These are phyloP conservation scores for Cornus controversa DNA, from an alignment of 148 eudicot species.

Conservation along the genomic window DNA sequence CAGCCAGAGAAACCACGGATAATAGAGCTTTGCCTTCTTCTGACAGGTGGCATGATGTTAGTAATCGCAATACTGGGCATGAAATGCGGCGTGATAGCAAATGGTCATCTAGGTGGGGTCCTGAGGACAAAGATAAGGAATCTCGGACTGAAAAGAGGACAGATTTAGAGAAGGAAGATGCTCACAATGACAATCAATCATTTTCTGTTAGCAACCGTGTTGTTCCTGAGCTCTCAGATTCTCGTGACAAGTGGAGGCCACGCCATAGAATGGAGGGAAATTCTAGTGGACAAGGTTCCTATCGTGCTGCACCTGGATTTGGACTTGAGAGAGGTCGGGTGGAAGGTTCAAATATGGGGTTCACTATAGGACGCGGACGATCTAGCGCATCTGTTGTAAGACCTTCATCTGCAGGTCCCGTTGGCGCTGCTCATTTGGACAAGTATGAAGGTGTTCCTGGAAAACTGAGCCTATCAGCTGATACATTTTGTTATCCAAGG, in stretches of 20 bases:
- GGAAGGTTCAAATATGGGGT: conserved; percentile 68
- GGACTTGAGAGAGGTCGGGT: conserved; percentile 70
- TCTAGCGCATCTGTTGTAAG: conserved; percentile 43
- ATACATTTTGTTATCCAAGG: conserved; percentile 70
- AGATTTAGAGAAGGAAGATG: conserved; percentile 76
- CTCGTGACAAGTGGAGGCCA: conserved; percentile 99
- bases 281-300: conserved; percentile 57
- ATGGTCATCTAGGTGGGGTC: conserved; percentile 99
- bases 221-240: conserved; percentile 54
- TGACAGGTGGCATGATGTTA: conserved; percentile 78
- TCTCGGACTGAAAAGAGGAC: conserved; percentile 59
- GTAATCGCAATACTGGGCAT: conserved; percentile 52
- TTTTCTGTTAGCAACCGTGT: conserved; percentile 44
- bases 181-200: conserved; percentile 50
- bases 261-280: conserved; percentile 83
- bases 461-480: conserved; percentile 36
- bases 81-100: conserved; percentile 82
- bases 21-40: conserved; percentile 43
- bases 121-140: conserved; percentile 91
- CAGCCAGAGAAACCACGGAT: conserved; percentile 63
- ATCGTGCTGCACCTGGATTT: conserved; percentile 95
- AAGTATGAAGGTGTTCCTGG: conserved; percentile 52
- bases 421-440: background rate
- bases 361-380: conserved; percentile 84
- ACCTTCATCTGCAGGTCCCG: background rate